Evolutionary conservation across 805 yeast species (phyloP).

Genomic region (Wickerhamomyces canadensis): DNA sequence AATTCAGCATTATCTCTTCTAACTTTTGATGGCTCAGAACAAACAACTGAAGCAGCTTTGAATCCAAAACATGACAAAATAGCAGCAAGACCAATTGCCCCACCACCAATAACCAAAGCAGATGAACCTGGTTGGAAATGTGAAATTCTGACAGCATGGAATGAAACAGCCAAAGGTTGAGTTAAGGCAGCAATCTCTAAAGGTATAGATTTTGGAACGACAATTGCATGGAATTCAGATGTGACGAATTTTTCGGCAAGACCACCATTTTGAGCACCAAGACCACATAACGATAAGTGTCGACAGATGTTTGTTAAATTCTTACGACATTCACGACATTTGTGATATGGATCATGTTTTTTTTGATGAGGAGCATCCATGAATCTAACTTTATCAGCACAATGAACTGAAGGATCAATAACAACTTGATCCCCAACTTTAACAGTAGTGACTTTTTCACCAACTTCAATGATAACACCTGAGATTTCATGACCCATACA

Average conservation of each 20-base stretch:
- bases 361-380: conserved; percentile 26
- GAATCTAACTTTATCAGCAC: conserved; percentile 41
- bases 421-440: conserved; percentile 55
- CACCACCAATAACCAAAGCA: conserved; percentile 48
- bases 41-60: conserved; percentile 37
- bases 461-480: conserved; percentile 40
- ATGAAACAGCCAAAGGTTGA: conserved; percentile 55
- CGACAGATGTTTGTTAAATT: conserved; percentile 51
- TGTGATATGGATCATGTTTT: conserved; percentile 18
- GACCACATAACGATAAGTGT: conserved; percentile 43
- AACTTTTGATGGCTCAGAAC: conserved; percentile 43
- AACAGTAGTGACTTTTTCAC: conserved; percentile 37
- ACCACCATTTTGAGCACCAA: conserved; percentile 55
- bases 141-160: conserved; percentile 48
- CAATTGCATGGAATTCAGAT: conserved; percentile 33
- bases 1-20: conserved; percentile 44
- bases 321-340: conserved; percentile 43
- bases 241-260: conserved; percentile 44
- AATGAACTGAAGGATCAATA: conserved; percentile 57
- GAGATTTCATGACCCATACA: conserved; percentile 53
- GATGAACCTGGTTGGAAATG: conserved; percentile 36
- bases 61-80: conserved; percentile 46
- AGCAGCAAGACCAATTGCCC: conserved; percentile 49
- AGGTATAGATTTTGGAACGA: conserved; percentile 36
- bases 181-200: conserved; percentile 44